Conservation (phyloP, 495 filamentous ascomycete species). For the Talaromyces stipitatus region DNA sequence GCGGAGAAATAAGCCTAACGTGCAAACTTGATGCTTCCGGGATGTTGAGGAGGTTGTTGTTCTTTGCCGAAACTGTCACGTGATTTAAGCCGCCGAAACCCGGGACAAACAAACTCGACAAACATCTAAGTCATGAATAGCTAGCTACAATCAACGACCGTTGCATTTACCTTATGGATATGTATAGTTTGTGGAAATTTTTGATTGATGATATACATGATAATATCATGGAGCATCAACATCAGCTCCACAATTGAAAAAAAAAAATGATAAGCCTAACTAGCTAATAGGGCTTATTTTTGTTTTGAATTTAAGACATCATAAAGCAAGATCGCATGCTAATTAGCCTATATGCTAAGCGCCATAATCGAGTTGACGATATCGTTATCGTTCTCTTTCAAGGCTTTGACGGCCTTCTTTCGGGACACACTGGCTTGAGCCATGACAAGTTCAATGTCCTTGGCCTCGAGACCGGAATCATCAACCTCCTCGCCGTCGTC, state of each 20-base stretch:
- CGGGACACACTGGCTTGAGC: conserved; percentile 90
- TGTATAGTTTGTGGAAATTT: not conserved
- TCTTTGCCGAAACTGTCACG: conserved; percentile 23
- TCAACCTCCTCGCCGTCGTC: conserved; percentile 96
- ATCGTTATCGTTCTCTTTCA: conserved; percentile 98
- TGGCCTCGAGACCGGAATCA: conserved; percentile 85
- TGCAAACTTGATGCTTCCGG: conserved; percentile 19
- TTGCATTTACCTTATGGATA: not conserved
- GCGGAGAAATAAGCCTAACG: conserved; percentile 33
- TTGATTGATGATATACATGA: not conserved
- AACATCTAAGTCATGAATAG: too few species aligned
- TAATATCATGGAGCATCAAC: not conserved
- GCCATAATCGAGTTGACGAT: conserved; percentile 99
- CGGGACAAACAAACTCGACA: not conserved
- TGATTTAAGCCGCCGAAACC: conserved; percentile 15
- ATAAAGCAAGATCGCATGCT: not conserved
- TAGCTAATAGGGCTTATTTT: not conserved
- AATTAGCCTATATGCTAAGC: conserved; percentile 79
- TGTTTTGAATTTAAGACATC: not conserved
- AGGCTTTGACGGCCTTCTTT: conserved; percentile 97
- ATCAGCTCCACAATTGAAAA: not conserved
- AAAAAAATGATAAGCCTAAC: not conserved
- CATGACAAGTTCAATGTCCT: conserved; percentile 99
- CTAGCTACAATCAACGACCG: too few species aligned
- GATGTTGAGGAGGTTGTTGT: conserved; percentile 37